phyloP scores from a whole-genome alignment of 176 grass and related monocot species.

The Oryza glaberrima region DNA sequence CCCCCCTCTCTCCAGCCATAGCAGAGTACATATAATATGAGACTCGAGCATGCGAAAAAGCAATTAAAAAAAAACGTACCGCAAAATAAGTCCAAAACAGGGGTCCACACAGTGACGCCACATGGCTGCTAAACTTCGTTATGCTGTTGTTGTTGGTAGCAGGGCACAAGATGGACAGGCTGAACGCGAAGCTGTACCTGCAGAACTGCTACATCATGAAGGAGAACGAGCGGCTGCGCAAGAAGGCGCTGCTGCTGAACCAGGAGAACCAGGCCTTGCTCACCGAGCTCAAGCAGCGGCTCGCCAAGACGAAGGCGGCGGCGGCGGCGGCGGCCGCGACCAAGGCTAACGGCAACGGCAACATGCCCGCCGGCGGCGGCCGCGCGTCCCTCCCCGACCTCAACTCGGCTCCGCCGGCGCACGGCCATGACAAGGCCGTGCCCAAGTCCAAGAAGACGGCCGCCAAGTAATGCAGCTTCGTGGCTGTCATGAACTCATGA shows the following conservation, averaged over 20 bases:
- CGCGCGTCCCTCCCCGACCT: slow-evolving; percentile 60
- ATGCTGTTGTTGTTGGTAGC: slow-evolving; percentile 44
- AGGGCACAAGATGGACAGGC: slow-evolving; percentile 60
- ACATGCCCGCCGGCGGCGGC: neutral
- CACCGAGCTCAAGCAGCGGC: slow-evolving; percentile 73
- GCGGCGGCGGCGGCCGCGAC: neutral
- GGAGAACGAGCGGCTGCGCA: slow-evolving; percentile 89
- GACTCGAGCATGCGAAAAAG: neutral
- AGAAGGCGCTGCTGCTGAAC: slow-evolving; percentile 77
- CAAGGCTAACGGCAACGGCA: slow-evolving; percentile 22
- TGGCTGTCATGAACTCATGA: neutral
- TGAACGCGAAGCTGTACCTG: slow-evolving; percentile 80
- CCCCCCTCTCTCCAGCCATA: neutral
- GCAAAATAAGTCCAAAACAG: slow-evolving; percentile 6
- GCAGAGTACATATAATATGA: neutral
- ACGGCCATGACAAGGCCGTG: slow-evolving; percentile 35
- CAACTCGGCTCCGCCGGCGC: slow-evolving; percentile 44
- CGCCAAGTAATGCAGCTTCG: slow-evolving; percentile 39
- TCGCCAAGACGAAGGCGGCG: slow-evolving; percentile 44
- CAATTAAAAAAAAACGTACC: neutral
- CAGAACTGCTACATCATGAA: slow-evolving; percentile 87
- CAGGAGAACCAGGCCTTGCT: slow-evolving; percentile 81
- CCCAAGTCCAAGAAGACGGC: slow-evolving; percentile 42
- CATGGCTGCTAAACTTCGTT: slow-evolving; percentile 19
- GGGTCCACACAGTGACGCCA: neutral